Evolutionary conservation across 2,329 filamentous ascomycete genomes (phyloP).

Genomic region (Diaporthe ampelina): DNA sequence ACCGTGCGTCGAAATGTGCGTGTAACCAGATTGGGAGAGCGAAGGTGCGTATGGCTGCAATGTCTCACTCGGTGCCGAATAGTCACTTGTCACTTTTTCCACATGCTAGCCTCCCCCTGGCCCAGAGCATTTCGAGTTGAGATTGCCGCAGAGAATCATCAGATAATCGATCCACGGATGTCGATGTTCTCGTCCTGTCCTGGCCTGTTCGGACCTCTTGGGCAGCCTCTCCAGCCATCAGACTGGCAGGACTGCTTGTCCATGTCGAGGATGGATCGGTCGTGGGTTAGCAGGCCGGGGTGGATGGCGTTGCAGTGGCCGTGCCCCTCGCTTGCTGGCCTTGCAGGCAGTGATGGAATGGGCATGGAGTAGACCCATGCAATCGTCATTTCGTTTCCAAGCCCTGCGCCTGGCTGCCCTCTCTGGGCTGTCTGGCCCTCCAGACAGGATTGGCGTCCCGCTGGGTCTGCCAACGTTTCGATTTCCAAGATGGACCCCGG

Average conservation of each 20-base stretch:
- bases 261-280: background rate
- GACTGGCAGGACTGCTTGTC: too few relatives aligned
- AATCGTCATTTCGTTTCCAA: slow-evolving; percentile 36
- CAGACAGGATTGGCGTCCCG: slow-evolving; percentile 28
- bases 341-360: slow-evolving; percentile 34
- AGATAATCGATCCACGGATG: slow-evolving; percentile 14
- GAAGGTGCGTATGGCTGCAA: slow-evolving; percentile 1
- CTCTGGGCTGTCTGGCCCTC: background rate
- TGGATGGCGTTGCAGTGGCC: slow-evolving; percentile 1
- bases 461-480: slow-evolving; percentile 27
- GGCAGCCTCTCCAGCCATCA: background rate
- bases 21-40: slow-evolving; percentile 16
- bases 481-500: slow-evolving; percentile 13
- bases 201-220: background rate
- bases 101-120: slow-evolving; percentile 11
- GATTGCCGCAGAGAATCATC: slow-evolving; percentile 5
- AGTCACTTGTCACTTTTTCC: slow-evolving; percentile 15
- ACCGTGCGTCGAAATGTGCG: slow-evolving; percentile 19
- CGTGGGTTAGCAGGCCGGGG: background rate
- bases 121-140: background rate
- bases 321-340: slow-evolving; percentile 25
- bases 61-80: slow-evolving; percentile 22
- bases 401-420: slow-evolving; percentile 24
- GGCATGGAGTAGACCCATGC: slow-evolving; percentile 22
- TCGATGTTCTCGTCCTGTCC: background rate